A percentile compares a stretch with the other conserved stretches of the same genome.
These are phyloP conservation scores for Xylariaceae sp. DNA, from an alignment of 2,329 filamentous ascomycete species.

Conservation along the genomic window DNA sequence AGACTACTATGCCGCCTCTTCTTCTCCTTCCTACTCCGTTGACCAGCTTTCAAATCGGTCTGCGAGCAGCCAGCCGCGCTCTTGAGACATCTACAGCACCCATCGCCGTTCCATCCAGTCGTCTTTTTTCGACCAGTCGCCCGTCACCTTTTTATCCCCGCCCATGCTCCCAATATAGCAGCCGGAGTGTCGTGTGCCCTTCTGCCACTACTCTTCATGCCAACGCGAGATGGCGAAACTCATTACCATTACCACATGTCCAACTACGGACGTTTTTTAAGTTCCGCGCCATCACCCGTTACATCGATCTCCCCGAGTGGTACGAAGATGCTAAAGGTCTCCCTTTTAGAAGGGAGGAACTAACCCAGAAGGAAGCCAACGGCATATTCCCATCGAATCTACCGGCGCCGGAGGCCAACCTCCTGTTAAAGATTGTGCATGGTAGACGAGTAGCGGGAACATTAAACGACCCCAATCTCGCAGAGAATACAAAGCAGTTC, in stretches of 20 bases:
- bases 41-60: conserved; percentile 30
- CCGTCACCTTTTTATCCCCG: neutral
- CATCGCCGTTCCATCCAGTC: conserved; percentile 15
- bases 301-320: conserved; percentile 51
- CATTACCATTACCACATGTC: conserved; percentile 20
- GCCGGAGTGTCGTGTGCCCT: conserved; percentile 12
- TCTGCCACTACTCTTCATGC: neutral
- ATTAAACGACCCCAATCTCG: conserved; percentile 51
- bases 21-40: conserved; percentile 21
- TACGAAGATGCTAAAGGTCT: conserved; percentile 54
- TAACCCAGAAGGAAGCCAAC: conserved; percentile 43
- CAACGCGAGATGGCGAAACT: conserved; percentile 6
- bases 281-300: conserved; percentile 42
- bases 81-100: conserved; percentile 18
- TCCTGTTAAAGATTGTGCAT: conserved; percentile 53
- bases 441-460: conserved; percentile 60
- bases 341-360: conserved; percentile 45
- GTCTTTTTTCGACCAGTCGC: conserved; percentile 21
- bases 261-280: conserved; percentile 29
- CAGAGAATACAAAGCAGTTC: conserved; percentile 43
- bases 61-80: conserved; percentile 27
- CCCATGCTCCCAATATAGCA: conserved; percentile 23
- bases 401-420: conserved; percentile 43
- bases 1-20: conserved; percentile 29
- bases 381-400: conserved; percentile 48